Conservation (phyloP, 345 rosid species). For the Gossypium turneri region DNA sequence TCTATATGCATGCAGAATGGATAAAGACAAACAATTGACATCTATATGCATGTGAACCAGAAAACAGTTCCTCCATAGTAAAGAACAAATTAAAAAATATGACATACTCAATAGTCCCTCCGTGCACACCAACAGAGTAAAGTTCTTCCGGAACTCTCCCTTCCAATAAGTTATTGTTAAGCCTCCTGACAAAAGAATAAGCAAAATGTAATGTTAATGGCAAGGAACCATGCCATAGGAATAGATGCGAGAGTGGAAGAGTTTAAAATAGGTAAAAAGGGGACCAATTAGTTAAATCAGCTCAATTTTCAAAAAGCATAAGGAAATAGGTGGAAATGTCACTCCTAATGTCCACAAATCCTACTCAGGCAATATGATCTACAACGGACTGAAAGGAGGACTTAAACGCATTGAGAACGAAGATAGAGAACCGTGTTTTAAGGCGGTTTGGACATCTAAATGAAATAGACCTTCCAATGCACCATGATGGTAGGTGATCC, state of each 20-base stretch:
- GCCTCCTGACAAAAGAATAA: constrained; percentile 42
- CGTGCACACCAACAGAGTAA: constrained; percentile 84
- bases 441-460: neutral
- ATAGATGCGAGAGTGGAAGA: neutral
- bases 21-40: neutral
- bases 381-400: neutral
- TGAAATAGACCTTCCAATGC: neutral
- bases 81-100: neutral
- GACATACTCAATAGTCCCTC: constrained; percentile 89
- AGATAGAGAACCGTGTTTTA: neutral
- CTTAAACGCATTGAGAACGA: neutral
- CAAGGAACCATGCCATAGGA: neutral
- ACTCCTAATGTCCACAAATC: neutral
- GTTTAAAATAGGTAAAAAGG: neutral
- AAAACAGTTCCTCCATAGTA: neutral
- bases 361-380: constrained; percentile 1
- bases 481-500: neutral
- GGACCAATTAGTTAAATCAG: neutral
- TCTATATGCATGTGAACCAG: neutral
- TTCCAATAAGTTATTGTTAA: constrained; percentile 67
- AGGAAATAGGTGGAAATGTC: neutral
- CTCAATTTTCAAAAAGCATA: neutral
- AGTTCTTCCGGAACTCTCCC: constrained; percentile 86
- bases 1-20: neutral
- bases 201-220: neutral